These are phyloP conservation scores for Niveomyces coronatus DNA, from an alignment of 2,329 filamentous ascomycete genomes.

Conservation along the genomic window DNA sequence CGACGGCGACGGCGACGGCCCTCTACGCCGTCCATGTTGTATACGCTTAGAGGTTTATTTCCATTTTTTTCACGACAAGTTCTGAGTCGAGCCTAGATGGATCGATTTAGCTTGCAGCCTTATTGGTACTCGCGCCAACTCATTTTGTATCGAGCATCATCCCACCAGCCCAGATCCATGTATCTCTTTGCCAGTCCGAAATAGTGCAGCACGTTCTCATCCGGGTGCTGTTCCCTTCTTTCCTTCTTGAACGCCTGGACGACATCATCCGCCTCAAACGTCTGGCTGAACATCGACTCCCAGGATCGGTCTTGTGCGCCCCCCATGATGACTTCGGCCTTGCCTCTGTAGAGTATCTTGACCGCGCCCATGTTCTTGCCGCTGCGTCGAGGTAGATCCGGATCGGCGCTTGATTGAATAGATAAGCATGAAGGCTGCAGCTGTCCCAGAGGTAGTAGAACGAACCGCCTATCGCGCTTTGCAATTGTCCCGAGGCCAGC, in stretches of 20 bases:
- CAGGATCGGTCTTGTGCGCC: background rate
- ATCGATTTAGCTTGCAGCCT: no score
- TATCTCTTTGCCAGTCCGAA: background rate
- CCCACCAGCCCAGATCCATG: background rate
- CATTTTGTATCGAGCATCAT: background rate
- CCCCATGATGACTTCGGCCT: no score
- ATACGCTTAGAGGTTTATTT: no score
- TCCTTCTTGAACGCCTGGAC: background rate
- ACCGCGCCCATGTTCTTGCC: background rate
- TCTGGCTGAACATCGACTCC: background rate
- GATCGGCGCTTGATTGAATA: background rate
- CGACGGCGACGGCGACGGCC: no score
- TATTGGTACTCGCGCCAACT: no score
- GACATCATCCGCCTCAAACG: background rate
- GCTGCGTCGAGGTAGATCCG: background rate
- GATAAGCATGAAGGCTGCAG: background rate
- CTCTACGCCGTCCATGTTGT: no score
- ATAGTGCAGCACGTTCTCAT: slow-evolving; percentile 1
- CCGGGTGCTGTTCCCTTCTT: background rate
- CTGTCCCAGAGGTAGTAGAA: background rate
- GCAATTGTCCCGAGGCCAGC: background rate
- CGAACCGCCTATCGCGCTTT: background rate
- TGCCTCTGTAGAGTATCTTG: background rate
- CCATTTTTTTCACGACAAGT: no score
- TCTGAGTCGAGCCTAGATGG: no score